Base-by-base conservation (phyloP, 2,329 filamentous ascomycete genomes). In the Sporothrix brunneoviolacea region DNA sequence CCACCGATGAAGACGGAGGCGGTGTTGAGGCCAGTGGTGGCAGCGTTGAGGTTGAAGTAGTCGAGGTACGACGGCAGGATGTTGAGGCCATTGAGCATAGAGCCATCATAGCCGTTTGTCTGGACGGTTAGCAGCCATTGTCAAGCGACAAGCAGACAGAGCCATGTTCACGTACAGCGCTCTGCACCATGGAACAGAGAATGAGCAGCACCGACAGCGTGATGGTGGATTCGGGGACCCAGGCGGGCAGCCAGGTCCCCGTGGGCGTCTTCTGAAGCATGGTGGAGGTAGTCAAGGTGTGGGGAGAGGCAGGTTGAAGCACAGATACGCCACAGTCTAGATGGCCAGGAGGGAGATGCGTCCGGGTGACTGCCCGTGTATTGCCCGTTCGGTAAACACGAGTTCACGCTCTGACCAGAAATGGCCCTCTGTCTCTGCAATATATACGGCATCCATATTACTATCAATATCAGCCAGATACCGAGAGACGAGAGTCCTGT, bases 81-180 rank as follows among this genome's bases (percentile, higher is more conserved):
- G 52, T 79, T 76, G 21, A 82, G 67, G 0, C 74, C 76, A 53
- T 80, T 79, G 62, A 79, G 66, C 65, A 80, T 74, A 3, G 72
- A 76, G 2, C 70, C 69, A 51, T 76, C 72, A 47, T 73, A 72
- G 21, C 70, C 66, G 27, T 53, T 62, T 1, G 62, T 73, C 27
- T 72, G 65, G 41, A 21, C 12, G 8, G 46, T 16, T 4, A 61
- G 19, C 48, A 59, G 2, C 13, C 32, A 30, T 8, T 19, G 3
- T 12, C 24, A 19, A 15, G 15, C 8, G 24, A 6, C 36, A 33
- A 13, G 13, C 6, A 24, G 16, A 24, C 9, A 50, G 45, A 60
- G n/a, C n/a, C n/a, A n/a, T n/a, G n/a, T n/a, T n/a, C n/a, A n/a
- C n/a, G n/a, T 57, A 71, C 68, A 8, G 66, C 57, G 18, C 70